A percentile compares a stretch with the other conserved stretches of the same genome.
phyloP scores from a whole-genome alignment of 345 rosid genomes.

The Sonneratia caseolaris region DNA sequence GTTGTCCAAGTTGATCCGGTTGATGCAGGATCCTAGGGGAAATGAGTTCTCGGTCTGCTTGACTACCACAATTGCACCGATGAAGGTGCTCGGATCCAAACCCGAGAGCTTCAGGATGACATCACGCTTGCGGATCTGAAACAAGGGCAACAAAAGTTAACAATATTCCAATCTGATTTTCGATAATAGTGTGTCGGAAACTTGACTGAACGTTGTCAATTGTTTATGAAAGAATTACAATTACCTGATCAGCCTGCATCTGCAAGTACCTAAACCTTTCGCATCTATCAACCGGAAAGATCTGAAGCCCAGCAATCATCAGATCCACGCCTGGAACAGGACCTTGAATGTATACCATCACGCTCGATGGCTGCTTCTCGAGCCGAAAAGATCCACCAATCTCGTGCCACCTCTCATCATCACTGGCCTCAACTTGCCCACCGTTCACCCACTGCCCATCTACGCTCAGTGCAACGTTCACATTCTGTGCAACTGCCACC shows the following conservation, averaged over 20 bases:
- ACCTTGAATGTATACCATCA: constrained; percentile 81
- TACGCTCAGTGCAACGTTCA: constrained; percentile 77
- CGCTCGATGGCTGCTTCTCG: constrained; percentile 70
- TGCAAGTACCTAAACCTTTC: constrained; percentile 55
- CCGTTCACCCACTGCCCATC: constrained; percentile 91
- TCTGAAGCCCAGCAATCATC: constrained; percentile 77
- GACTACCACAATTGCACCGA: constrained; percentile 48
- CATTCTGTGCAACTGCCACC: constrained; percentile 31
- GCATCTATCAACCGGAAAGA: constrained; percentile 60
- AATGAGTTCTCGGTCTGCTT: constrained; percentile 63
- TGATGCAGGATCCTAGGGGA: constrained; percentile 81
- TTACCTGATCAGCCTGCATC: constrained; percentile 62
- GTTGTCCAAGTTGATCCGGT: constrained; percentile 70
- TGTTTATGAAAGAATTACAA: background rate
- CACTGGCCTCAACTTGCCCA: constrained; percentile 61
- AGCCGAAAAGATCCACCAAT: constrained; percentile 84
- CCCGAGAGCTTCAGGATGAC: constrained; percentile 58
- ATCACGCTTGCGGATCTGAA: constrained; percentile 79
- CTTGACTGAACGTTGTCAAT: background rate
- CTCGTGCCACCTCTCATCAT: constrained; percentile 78
- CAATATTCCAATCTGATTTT: background rate
- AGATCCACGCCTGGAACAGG: constrained; percentile 68
- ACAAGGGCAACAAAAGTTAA: background rate
- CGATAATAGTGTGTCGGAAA: background rate
- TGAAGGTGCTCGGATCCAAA: constrained; percentile 21